phyloP scores from a whole-genome alignment of 257 asterid species.

The Scutellaria galericulata region DNA sequence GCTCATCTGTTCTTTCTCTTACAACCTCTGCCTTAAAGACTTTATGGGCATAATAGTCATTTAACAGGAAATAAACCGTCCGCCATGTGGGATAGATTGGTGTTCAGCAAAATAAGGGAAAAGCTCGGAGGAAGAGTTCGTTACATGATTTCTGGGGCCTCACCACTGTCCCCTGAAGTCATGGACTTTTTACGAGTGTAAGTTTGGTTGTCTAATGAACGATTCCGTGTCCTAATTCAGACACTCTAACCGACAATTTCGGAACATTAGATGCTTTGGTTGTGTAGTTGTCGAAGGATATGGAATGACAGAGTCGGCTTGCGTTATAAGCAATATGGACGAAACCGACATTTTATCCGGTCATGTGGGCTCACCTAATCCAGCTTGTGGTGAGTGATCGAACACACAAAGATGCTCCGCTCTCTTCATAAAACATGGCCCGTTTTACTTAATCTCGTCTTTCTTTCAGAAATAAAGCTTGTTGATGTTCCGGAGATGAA shows the following conservation, averaged over 20 bases:
- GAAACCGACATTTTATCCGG: conserved; percentile 65
- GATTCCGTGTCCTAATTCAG: neutral
- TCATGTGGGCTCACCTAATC: conserved; percentile 78
- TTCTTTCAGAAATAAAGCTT: conserved; percentile 66
- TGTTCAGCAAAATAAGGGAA: conserved; percentile 67
- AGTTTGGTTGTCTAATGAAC: conserved; percentile 34
- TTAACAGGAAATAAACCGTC: conserved; percentile 63
- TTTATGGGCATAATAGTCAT: too few species aligned
- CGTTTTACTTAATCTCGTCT: neutral
- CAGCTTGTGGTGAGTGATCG: conserved; percentile 71
- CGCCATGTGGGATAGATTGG: conserved; percentile 78
- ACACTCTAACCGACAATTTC: neutral
- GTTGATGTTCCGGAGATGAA: conserved; percentile 88
- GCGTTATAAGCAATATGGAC: conserved; percentile 69
- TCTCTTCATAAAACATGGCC: neutral
- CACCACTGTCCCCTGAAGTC: conserved; percentile 81
- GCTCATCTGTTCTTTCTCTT: neutral
- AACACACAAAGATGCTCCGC: neutral
- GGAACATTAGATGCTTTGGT: conserved; percentile 65
- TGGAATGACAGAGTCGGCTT: conserved; percentile 85
- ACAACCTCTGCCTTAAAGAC: too few species aligned
- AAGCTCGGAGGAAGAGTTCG: conserved; percentile 86
- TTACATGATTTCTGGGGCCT: conserved; percentile 78
- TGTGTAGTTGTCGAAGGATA: conserved; percentile 72
- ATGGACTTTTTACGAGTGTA: conserved; percentile 81